These are phyloP conservation scores for Picea glauca DNA, from an alignment of 75 land plant species.

Conservation along the genomic window DNA sequence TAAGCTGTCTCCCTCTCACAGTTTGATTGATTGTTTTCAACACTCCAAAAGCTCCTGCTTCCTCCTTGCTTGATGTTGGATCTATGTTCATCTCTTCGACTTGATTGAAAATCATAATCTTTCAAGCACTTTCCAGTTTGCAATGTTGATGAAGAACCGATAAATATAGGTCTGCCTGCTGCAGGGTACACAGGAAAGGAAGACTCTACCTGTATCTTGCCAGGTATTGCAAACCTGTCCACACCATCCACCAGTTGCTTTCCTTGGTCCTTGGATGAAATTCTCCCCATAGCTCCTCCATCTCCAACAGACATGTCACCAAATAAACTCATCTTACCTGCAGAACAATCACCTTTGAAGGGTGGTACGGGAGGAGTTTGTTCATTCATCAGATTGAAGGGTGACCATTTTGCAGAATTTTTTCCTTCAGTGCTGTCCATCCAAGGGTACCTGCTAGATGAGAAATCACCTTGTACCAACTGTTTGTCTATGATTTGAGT, in stretches of 20 bases:
- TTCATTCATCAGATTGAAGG: conserved; percentile 16
- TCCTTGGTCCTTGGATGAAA: conserved; percentile 12
- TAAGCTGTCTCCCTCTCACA: conserved; percentile 8
- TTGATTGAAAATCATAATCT: conserved; percentile 10
- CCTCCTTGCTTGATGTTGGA: not conserved
- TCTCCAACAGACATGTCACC: conserved; percentile 12
- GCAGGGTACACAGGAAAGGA: conserved; percentile 29
- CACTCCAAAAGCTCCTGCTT: not conserved
- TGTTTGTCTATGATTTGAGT: conserved; percentile 51
- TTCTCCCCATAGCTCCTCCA: conserved; percentile 8
- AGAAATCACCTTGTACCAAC: conserved; percentile 36
- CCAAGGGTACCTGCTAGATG: conserved; percentile 12
- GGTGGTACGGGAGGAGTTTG: conserved; percentile 24
- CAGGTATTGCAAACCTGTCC: conserved; percentile 9
- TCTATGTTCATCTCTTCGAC: conserved; percentile 18
- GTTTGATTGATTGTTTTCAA: not conserved
- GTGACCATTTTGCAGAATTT: conserved; percentile 18
- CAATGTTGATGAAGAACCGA: conserved; percentile 12
- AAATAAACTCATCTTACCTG: conserved; percentile 31
- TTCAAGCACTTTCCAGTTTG: conserved; percentile 16
- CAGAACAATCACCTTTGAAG: conserved; percentile 31
- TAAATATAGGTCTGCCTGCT: conserved; percentile 9
- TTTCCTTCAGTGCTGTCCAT: conserved; percentile 6
- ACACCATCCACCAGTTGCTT: conserved; percentile 8
- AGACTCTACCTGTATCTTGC: conserved; percentile 13